Evolutionary conservation across 148 eudicot genomes (phyloP).

Genomic region (Camellia sinensis): DNA sequence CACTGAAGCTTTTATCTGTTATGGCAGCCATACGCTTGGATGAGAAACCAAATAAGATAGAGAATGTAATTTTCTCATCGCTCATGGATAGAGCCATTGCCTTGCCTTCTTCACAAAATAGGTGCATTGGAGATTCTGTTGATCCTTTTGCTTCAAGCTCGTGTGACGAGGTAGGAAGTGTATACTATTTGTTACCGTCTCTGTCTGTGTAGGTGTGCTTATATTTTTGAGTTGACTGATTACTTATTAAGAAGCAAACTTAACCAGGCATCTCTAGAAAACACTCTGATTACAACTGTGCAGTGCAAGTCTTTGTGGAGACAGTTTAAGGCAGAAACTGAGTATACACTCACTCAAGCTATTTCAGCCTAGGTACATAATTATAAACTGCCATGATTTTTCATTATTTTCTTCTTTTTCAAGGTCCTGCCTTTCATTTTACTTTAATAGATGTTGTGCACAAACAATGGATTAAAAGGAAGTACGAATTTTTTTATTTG

Average conservation of each 20-base stretch:
- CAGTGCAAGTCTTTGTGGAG: constrained; percentile 50
- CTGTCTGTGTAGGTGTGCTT: neutral
- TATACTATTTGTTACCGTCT: neutral
- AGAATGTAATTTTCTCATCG: constrained; percentile 26
- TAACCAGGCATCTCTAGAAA: constrained; percentile 25
- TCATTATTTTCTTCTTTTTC: neutral
- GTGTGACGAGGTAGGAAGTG: constrained; percentile 34
- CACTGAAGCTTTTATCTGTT: constrained; percentile 40
- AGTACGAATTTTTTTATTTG: too few species aligned
- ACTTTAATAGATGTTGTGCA: neutral
- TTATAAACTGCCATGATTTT: neutral
- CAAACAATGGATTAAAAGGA: neutral
- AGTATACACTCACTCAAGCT: constrained; percentile 38
- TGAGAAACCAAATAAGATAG: constrained; percentile 35
- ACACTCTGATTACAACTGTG: constrained; percentile 37
- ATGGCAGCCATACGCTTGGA: constrained; percentile 50
- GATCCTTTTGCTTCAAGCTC: constrained; percentile 40
- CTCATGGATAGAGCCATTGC: constrained; percentile 28
- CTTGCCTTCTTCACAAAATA: constrained; percentile 2
- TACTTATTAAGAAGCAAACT: neutral
- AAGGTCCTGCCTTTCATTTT: neutral
- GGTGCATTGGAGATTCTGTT: constrained; percentile 17
- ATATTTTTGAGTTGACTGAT: constrained; percentile 8
- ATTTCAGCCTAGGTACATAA: constrained; percentile 37
- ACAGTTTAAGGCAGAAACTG: constrained; percentile 41